A percentile compares a stretch with the other conserved stretches of the same genome.
Conservation (phyloP, 2,329 filamentous ascomycete genomes). For the Chaetomiaceae sp. region DNA sequence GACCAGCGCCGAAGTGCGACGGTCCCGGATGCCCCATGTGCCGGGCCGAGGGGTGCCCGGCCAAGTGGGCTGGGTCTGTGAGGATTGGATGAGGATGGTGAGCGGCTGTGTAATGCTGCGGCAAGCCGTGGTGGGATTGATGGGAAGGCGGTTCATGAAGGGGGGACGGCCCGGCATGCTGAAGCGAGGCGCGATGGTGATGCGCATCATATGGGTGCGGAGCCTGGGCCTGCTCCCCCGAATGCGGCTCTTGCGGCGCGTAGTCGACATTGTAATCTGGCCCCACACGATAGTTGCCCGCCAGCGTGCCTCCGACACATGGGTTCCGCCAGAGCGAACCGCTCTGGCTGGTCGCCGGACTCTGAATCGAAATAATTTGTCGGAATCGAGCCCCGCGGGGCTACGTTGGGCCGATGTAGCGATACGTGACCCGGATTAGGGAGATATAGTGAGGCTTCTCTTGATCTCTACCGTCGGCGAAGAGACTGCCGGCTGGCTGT, state of each 20-base stretch:
- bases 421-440: slow-evolving; percentile 23
- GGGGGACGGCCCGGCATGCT: slow-evolving; percentile 43
- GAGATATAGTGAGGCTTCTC: slow-evolving; percentile 24
- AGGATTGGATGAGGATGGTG: slow-evolving; percentile 52
- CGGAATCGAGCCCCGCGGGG: slow-evolving; percentile 50
- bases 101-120: slow-evolving; percentile 44
- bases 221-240: slow-evolving; percentile 60
- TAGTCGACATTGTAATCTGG: slow-evolving; percentile 71
- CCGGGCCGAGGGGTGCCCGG: slow-evolving; percentile 44
- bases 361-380: slow-evolving; percentile 58
- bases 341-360: slow-evolving; percentile 67
- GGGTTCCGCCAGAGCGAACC: slow-evolving; percentile 72
- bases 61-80: slow-evolving; percentile 53
- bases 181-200: slow-evolving; percentile 46
- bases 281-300: slow-evolving; percentile 67
- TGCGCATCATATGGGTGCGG: slow-evolving; percentile 58
- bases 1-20: slow-evolving; percentile 48
- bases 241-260: slow-evolving; percentile 62
- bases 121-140: slow-evolving; percentile 39
- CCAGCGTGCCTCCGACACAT: slow-evolving; percentile 69
- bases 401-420: slow-evolving; percentile 37
- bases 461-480: slow-evolving; percentile 30
- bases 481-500: slow-evolving; percentile 26
- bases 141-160: slow-evolving; percentile 46
- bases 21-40: slow-evolving; percentile 50